Base-by-base conservation (phyloP, 78 protist genomes). In the Emiliania huxleyi region DNA sequence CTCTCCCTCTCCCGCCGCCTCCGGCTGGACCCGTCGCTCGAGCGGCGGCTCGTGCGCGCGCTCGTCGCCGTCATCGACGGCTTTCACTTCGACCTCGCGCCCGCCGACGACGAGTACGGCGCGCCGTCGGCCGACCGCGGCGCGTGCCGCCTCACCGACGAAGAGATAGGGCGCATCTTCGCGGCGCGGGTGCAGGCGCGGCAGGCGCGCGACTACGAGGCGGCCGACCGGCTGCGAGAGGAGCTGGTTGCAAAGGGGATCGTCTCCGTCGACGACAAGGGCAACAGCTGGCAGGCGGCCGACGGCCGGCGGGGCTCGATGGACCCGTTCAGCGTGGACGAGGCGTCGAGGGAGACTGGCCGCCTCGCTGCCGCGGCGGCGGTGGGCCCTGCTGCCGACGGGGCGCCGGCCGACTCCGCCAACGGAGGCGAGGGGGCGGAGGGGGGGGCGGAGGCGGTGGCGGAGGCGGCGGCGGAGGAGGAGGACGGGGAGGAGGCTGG, bases 21-120 rank as follows among this genome's bases (percentile, higher is more conserved):
- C 43, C 55, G 37, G 73, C 38, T 6, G 6, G 33, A 77, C 26
- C 85, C 85, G 1, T 1, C 1, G 15, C 29, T 77, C 18, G 85
- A 77, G 46, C 1, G 26, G 85, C 85, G 85, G 33, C 85, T 77
- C n/a, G 85, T 77, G 22, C 85, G 85, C 43, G 85, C 85, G 33
- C 37, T 40, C 15, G 85, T 77, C 23, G 85, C 44, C 33, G 21
- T 40, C n/a, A 11, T 77, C 46, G 48, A 77, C 43, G 85, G 19
- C 25, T 77, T 77, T 48, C 85, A 77, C 48, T 77, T 77, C 29
- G 85, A 77, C 46, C 22, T 77, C n/a, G 22, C 46, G 15, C 11
- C 19, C 1, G 44, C 35, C 25, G 81, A 21, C 69, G 2, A 11
- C 26, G 85, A 77, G 46, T 18, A 18, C 5, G 62, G 62, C 62